Evolutionary conservation across 2,329 filamentous ascomycete species (phyloP).

Genomic region (Nigrospora sphaerica): DNA sequence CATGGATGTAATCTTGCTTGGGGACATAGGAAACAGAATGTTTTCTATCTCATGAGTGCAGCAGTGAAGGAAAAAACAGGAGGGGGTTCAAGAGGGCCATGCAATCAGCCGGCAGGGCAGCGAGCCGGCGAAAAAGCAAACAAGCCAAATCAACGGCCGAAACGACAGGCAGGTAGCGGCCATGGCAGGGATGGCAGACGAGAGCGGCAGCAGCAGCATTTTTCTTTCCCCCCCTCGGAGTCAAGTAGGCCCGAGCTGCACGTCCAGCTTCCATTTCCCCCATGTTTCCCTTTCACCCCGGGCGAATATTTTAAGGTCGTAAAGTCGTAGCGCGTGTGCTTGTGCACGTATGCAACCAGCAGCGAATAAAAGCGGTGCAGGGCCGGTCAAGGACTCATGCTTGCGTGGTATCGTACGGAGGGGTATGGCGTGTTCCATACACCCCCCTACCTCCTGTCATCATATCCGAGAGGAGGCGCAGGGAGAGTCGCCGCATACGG

Average conservation of each 20-base stretch:
- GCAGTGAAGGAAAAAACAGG: not conserved
- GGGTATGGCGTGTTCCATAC: not conserved
- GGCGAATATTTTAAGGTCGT: conserved; percentile 13
- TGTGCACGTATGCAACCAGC: not conserved
- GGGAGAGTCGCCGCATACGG: conserved; percentile 37
- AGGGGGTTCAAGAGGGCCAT: not conserved
- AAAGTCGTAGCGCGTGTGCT: conserved; percentile 8
- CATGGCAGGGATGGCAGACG: not conserved
- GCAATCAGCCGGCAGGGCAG: not conserved
- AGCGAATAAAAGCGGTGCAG: not conserved
- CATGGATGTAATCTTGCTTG: conserved; percentile 12
- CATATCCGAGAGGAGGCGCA: conserved; percentile 29
- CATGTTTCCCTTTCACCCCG: conserved; percentile 4
- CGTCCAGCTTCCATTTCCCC: conserved; percentile 7
- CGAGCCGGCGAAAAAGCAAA: not conserved
- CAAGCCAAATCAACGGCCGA: not conserved
- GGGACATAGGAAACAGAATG: conserved; percentile 12
- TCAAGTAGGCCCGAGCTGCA: not conserved
- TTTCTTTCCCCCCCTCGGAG: too few species aligned
- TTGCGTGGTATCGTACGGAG: not conserved
- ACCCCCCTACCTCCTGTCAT: conserved; percentile 26
- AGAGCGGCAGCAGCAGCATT: not conserved
- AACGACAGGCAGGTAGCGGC: not conserved
- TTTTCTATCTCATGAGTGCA: not conserved
- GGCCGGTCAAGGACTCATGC: conserved; percentile 1